Conservation (phyloP, 139 green algal species). For the Closterium sp. region DNA sequence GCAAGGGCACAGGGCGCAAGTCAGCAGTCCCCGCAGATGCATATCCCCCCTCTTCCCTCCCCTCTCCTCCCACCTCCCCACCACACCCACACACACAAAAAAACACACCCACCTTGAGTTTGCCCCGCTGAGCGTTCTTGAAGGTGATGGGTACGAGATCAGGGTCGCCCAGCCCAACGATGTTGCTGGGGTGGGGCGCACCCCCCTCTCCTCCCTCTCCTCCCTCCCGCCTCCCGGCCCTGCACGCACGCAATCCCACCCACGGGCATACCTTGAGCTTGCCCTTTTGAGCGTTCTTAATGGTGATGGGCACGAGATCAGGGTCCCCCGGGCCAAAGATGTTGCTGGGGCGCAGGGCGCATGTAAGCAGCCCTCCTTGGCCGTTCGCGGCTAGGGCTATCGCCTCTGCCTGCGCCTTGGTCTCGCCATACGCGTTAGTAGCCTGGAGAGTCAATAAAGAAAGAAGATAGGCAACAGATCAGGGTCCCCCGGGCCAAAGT, state of each 20-base stretch:
- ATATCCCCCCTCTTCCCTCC: neutral
- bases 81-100: neutral
- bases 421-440: slow-evolving; percentile 43
- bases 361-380: slow-evolving; percentile 12
- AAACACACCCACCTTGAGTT: neutral
- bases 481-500: slow-evolving; percentile 43
- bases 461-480: slow-evolving; percentile 30
- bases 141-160: slow-evolving; percentile 3
- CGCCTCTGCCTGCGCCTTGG: slow-evolving; percentile 39
- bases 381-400: slow-evolving; percentile 41
- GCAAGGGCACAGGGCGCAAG: slow-evolving; percentile 16
- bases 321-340: slow-evolving; percentile 45
- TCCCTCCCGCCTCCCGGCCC: neutral
- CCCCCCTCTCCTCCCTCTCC: neutral
- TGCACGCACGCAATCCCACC: neutral
- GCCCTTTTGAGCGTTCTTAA: slow-evolving; percentile 15
- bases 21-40: neutral
- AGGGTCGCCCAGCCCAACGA: slow-evolving; percentile 38
- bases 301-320: slow-evolving; percentile 22
- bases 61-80: neutral
- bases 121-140: neutral
- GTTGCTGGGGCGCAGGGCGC: slow-evolving; percentile 31
- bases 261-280: slow-evolving; percentile 36
- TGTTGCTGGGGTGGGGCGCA: slow-evolving; percentile 20
- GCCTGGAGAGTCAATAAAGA: too few species aligned